Conservation (phyloP, 129 eudicot species). For the Erigeron canadensis region DNA sequence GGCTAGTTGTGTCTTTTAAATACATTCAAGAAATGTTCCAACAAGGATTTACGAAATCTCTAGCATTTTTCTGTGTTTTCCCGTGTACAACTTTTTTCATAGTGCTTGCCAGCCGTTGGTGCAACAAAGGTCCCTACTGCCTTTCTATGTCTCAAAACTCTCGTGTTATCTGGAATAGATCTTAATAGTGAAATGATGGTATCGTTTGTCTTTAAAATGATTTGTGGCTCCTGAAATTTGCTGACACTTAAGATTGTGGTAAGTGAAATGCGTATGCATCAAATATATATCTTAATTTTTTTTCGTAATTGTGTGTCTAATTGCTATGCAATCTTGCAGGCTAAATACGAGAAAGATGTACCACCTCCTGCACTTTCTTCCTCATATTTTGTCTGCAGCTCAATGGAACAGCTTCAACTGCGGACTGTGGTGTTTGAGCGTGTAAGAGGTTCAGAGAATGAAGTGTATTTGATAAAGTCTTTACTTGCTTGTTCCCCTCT, state of each 20-base stretch:
- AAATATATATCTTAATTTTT: background rate
- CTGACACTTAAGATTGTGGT: background rate
- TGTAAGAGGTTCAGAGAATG: background rate
- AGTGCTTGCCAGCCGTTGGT: background rate
- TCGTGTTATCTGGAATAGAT: background rate
- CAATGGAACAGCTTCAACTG: background rate
- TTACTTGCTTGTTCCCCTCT: background rate
- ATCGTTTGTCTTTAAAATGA: background rate
- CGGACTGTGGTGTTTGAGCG: background rate
- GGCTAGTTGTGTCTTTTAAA: conserved; percentile 3
- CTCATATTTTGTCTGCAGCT: background rate
- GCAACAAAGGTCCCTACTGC: background rate
- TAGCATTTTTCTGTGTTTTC: background rate
- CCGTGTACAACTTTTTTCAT: background rate
- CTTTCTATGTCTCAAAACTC: background rate
- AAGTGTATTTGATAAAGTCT: background rate
- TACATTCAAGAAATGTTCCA: background rate
- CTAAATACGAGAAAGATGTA: background rate
- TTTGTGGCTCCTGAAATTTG: conserved; percentile 9
- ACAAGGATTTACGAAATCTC: background rate
- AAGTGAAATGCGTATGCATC: background rate
- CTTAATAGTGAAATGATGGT: background rate
- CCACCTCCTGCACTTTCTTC: background rate
- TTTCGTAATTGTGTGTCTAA: background rate
- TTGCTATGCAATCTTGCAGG: background rate